phyloP scores from a whole-genome alignment of 805 yeast species.

The Zygosaccharomyces bisporus region DNA sequence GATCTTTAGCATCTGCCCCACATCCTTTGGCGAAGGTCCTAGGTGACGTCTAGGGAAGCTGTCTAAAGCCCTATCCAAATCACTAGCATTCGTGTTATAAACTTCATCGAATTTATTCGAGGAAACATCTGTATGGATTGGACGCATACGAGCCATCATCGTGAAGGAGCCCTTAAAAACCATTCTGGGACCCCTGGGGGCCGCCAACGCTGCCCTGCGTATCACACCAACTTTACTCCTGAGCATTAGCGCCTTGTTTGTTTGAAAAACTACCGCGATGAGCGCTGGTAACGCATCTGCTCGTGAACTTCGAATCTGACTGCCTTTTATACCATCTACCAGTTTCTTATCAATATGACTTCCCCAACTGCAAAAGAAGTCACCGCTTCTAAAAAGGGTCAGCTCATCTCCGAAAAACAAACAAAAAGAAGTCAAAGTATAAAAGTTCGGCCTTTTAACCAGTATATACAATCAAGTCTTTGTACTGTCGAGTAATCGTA shows the following conservation, averaged over 20 bases:
- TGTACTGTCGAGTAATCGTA: no score
- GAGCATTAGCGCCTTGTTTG: not conserved
- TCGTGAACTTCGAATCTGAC: not conserved
- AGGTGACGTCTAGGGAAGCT: conserved; percentile 87
- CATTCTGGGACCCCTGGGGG: not conserved
- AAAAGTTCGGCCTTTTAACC: not conserved
- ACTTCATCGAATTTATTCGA: conserved; percentile 48
- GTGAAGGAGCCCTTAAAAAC: not conserved
- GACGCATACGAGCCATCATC: not conserved
- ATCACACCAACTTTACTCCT: not conserved
- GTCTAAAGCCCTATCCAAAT: conserved; percentile 49
- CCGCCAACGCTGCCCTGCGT: not conserved
- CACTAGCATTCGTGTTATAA: conserved; percentile 39
- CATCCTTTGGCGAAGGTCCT: conserved; percentile 70
- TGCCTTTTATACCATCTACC: conserved; percentile 5
- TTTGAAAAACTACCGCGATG: not conserved
- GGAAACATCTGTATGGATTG: conserved; percentile 44
- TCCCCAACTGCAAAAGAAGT: not conserved
- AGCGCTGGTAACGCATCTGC: not conserved
- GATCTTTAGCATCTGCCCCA: conserved; percentile 57
- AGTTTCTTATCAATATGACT: conserved; percentile 6
- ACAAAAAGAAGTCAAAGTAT: not conserved
- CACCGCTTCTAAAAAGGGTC: not conserved
- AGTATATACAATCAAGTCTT: not conserved
- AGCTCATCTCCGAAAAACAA: not conserved